Percentiles rank a stretch among this genome's conserved stretches.
phyloP scores from a whole-genome alignment of 441 rosid genomes.

The Euphorbia celastroides region DNA sequence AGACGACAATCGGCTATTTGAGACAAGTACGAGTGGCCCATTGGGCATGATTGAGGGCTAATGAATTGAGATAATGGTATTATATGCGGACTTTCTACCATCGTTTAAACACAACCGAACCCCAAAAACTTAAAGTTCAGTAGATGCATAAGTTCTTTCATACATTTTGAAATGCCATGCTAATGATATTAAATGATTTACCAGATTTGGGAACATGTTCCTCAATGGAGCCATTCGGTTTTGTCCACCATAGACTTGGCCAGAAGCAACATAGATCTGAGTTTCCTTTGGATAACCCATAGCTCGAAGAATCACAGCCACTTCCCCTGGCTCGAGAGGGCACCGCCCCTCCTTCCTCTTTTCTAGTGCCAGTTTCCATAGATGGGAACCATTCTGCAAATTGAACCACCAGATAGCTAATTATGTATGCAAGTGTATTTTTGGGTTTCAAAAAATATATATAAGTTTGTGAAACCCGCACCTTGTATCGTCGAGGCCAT shows the following conservation, averaged over 20 bases:
- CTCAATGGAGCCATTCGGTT: constrained; percentile 98
- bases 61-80: neutral
- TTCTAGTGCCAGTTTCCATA: constrained; percentile 89
- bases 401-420: constrained; percentile 16
- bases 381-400: constrained; percentile 93
- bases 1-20: too few relatives aligned
- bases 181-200: constrained; percentile 19
- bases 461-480: constrained; percentile 21
- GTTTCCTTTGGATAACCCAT: constrained; percentile 99
- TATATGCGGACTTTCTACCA: neutral
- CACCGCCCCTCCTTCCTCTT: constrained; percentile 98
- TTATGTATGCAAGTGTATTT: neutral
- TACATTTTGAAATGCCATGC: neutral
- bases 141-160: neutral
- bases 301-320: constrained; percentile 91
- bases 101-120: neutral
- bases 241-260: constrained; percentile 97
- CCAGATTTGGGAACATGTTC: constrained; percentile 97
- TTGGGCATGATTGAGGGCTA: too few relatives aligned
- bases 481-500: constrained; percentile 99
- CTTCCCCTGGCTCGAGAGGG: constrained; percentile 99
- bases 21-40: too few relatives aligned
- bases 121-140: constrained; percentile 4
- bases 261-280: constrained; percentile 98
- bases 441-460: constrained; percentile 10